These are phyloP conservation scores for Xylaria sp. DNA, from an alignment of 495 filamentous ascomycete genomes.

Conservation along the genomic window DNA sequence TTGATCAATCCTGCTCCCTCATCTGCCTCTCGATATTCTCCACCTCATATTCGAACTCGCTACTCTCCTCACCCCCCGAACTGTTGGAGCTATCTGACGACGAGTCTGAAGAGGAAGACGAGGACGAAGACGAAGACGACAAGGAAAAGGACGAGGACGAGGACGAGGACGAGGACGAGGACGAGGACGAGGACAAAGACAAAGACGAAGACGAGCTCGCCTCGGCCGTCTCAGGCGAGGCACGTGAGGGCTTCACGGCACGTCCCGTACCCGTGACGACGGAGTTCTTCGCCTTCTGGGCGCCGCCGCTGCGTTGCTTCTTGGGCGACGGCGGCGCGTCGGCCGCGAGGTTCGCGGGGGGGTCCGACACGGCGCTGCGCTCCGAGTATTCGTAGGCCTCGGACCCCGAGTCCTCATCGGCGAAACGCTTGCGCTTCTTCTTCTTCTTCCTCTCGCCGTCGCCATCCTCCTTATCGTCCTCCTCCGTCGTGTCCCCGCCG, in stretches of 20 bases:
- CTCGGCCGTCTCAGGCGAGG: neutral
- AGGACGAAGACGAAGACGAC: neutral
- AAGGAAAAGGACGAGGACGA: neutral
- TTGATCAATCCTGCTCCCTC: neutral
- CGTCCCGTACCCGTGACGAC: neutral
- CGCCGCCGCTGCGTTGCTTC: neutral
- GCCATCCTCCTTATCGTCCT: neutral
- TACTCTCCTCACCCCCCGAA: neutral
- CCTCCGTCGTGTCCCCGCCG: neutral
- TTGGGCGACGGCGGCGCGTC: slow-evolving; percentile 17
- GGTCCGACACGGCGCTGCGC: slow-evolving; percentile 32
- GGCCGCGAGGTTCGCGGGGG: slow-evolving; percentile 19
- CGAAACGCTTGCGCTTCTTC: slow-evolving; percentile 18
- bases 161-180: neutral
- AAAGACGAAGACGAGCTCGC: neutral
- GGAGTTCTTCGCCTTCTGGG: neutral
- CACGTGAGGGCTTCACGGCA: neutral
- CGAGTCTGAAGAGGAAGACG: neutral
- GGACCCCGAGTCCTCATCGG: neutral
- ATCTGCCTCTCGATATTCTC: neutral
- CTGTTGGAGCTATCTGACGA: neutral
- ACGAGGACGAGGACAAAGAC: neutral
- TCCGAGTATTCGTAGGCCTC: slow-evolving; percentile 37
- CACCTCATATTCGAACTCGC: neutral
- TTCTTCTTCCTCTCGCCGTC: neutral